Evolutionary conservation across 352 stramenopile species (phyloP).

Genomic region (Phytopythium montanum): DNA sequence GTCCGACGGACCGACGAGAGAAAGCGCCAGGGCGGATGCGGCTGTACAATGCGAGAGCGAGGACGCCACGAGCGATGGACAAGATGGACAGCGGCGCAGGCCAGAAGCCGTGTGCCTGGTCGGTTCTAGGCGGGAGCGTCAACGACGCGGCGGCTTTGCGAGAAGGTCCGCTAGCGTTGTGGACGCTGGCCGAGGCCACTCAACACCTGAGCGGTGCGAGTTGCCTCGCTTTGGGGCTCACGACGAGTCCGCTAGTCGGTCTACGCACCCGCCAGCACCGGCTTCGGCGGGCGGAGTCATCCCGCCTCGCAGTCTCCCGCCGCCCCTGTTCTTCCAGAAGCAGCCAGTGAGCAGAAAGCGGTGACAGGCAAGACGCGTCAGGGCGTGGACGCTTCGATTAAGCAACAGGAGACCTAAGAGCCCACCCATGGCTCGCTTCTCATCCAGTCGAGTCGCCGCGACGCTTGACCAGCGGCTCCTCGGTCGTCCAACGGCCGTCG

Average conservation of each 20-base stretch:
- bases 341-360: constrained; percentile 10
- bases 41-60: constrained; percentile 31
- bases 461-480: neutral
- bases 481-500: neutral
- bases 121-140: neutral
- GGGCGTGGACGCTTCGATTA: neutral
- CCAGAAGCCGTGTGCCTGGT: neutral
- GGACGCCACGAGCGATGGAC: neutral
- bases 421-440: too few relatives aligned
- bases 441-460: too few relatives aligned
- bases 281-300: neutral
- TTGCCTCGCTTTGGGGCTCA: neutral
- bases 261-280: neutral
- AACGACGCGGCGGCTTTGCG: neutral
- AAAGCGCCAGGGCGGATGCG: constrained; percentile 10
- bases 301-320: constrained; percentile 19
- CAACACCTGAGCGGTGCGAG: neutral
- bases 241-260: neutral
- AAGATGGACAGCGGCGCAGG: neutral
- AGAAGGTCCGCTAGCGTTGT: too few relatives aligned
- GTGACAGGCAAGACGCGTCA: neutral
- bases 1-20: neutral
- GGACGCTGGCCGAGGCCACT: neutral
- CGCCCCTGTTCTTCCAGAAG: constrained; percentile 49
- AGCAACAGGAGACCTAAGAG: too few relatives aligned